Conservation (phyloP, 2,329 filamentous ascomycete genomes). For the Diaporthe citri region DNA sequence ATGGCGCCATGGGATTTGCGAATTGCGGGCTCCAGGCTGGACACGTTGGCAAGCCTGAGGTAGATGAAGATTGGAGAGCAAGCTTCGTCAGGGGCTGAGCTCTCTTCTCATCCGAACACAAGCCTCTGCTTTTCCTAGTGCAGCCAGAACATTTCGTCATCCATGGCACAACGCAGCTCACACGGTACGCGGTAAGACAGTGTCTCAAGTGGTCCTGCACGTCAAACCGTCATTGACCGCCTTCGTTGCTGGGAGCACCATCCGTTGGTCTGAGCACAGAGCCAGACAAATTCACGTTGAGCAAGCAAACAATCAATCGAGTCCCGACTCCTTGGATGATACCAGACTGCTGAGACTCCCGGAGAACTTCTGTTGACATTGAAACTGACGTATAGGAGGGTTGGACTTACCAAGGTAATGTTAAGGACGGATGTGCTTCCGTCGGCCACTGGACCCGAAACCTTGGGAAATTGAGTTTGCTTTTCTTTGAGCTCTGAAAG, state of each 20-base stretch:
- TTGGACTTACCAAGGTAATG: no score
- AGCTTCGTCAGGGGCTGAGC: neutral
- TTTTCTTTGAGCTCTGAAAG: neutral
- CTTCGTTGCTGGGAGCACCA: neutral
- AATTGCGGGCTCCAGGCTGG: neutral
- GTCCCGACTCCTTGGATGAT: neutral
- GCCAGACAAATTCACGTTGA: neutral
- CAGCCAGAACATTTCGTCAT: neutral
- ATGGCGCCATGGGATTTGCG: slow-evolving; percentile 5
- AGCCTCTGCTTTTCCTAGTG: neutral
- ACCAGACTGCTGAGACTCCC: neutral
- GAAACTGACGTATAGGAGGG: no score
- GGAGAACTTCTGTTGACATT: no score
- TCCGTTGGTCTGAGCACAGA: neutral
- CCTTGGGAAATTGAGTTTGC: neutral
- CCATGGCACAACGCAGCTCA: neutral
- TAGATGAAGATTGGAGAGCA: neutral
- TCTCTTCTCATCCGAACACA: neutral
- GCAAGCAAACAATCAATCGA: neutral
- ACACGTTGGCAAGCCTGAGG: neutral
- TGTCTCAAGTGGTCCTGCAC: neutral
- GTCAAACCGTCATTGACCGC: neutral
- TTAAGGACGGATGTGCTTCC: neutral
- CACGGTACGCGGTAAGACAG: neutral
- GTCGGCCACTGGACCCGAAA: neutral